These are phyloP conservation scores for Quercus dentata DNA, from an alignment of 306 rosid species.

Conservation along the genomic window DNA sequence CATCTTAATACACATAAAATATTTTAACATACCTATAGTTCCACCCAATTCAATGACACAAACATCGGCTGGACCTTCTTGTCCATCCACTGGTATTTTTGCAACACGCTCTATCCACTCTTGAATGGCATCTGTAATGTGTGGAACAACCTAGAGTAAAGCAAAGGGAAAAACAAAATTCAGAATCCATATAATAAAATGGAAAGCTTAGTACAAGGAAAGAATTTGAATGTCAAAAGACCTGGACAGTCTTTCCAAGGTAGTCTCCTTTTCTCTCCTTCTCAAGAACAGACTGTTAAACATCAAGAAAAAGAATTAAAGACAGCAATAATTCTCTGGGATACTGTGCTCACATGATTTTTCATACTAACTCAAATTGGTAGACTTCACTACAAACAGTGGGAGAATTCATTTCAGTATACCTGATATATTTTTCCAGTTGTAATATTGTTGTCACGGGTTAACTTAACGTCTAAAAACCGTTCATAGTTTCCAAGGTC, in stretches of 20 bases:
- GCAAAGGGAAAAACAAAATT: conserved; percentile 18
- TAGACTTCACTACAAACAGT: neutral
- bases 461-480: conserved; percentile 67
- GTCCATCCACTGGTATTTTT: conserved; percentile 73
- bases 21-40: conserved; percentile 60
- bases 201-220: conserved; percentile 4
- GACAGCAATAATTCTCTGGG: neutral
- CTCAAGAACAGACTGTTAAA: conserved; percentile 62
- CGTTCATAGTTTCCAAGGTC: conserved; percentile 94
- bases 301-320: conserved; percentile 13
- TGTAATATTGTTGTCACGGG: conserved; percentile 83
- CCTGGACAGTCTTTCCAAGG: conserved; percentile 93
- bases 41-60: conserved; percentile 94
- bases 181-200: conserved; percentile 6
- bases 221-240: conserved; percentile 15
- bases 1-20: too few relatives aligned
- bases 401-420: neutral
- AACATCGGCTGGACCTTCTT: conserved; percentile 83
- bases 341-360: neutral
- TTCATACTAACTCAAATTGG: neutral
- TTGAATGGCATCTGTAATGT: conserved; percentile 82
- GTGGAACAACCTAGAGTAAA: conserved; percentile 72
- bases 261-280: conserved; percentile 88
- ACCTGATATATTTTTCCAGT: conserved; percentile 95
- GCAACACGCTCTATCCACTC: conserved; percentile 95